phyloP scores from a whole-genome alignment of 306 rosid genomes.

The Rosa rugosa region DNA sequence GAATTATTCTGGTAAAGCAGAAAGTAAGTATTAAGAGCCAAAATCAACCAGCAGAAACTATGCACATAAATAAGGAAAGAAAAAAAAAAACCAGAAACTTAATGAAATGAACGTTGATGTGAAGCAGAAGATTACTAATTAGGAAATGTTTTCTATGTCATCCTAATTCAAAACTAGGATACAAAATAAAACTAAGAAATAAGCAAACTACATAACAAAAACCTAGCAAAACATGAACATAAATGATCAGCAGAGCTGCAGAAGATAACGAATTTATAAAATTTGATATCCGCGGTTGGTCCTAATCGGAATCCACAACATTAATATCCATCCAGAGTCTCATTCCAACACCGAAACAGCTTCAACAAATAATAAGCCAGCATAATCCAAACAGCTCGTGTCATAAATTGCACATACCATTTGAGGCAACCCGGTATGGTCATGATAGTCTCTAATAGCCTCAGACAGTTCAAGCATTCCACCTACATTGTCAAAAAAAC shows the following conservation, averaged over 20 bases:
- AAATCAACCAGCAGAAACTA: conserved; percentile 27
- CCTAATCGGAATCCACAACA: background rate
- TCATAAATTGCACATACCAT: conserved; percentile 46
- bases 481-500: conserved; percentile 46
- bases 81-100: background rate
- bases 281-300: background rate
- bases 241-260: background rate
- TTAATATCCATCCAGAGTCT: background rate
- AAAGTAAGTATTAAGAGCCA: conserved; percentile 38
- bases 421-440: conserved; percentile 78
- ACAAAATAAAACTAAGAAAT: background rate
- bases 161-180: background rate
- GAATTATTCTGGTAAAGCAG: conserved; percentile 67
- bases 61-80: background rate
- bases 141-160: background rate
- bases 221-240: background rate
- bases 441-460: conserved; percentile 98
- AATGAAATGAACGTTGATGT: background rate
- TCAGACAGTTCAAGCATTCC: conserved; percentile 92
- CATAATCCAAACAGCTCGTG: background rate
- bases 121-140: conserved; percentile 17
- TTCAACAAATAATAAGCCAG: background rate
- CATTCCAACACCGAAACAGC: background rate
- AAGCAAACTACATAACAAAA: background rate
- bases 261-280: background rate